Evolutionary conservation across 192 early-diverging fungal genomes (phyloP).

Genomic region (Paraglomus brasilianum): DNA sequence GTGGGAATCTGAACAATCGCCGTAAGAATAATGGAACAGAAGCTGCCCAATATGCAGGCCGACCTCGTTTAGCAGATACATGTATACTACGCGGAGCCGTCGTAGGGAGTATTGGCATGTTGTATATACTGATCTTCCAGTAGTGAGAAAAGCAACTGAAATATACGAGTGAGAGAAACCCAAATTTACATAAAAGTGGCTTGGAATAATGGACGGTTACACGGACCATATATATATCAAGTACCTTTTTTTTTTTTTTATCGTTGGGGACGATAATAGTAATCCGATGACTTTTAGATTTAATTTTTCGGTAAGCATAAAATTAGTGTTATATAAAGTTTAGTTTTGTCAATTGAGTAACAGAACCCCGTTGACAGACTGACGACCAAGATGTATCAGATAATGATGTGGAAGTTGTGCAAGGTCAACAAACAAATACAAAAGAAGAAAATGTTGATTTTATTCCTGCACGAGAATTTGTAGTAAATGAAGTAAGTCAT

Average conservation of each 20-base stretch:
- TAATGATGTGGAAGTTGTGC: neutral
- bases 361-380: neutral
- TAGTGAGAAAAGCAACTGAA: no score
- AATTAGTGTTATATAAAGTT: neutral
- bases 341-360: neutral
- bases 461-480: neutral
- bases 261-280: no score
- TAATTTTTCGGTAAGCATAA: neutral
- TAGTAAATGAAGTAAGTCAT: no score
- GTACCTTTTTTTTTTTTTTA: no score
- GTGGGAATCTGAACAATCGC: constrained; percentile 58
- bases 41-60: constrained; percentile 16
- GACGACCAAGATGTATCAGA: neutral
- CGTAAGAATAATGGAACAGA: constrained; percentile 55
- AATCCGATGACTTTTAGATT: neutral
- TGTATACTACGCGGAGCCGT: constrained; percentile 20
- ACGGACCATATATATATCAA: no score
- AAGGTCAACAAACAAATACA: neutral
- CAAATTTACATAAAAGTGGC: no score
- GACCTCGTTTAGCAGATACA: neutral
- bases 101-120: constrained; percentile 32
- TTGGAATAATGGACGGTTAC: no score
- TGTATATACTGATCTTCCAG: neutral
- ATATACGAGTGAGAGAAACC: no score
- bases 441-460: neutral